Base-by-base conservation (phyloP, 768 basidiomycete species). In the Mycena sanguinolenta region DNA sequence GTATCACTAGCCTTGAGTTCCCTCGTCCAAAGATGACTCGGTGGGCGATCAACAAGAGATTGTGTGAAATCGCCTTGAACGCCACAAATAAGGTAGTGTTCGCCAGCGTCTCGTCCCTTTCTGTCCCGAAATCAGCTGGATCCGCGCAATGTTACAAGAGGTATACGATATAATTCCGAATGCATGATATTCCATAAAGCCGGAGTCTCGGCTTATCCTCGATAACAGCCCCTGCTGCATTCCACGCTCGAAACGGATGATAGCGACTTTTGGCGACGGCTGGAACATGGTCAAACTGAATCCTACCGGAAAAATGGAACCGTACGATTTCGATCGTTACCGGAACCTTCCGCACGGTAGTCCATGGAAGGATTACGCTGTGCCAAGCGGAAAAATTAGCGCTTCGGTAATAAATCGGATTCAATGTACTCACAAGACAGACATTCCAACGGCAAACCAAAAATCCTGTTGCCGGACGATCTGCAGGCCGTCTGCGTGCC, bases 171-270 rank as follows among this genome's bases (percentile, higher is more conserved):
- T 89, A 77, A 92, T 91, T 68, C 94, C 94, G 75, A 95, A 95
- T 17, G 93, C 93, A 77, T 95, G 94, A 79, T 94, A 95, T 80
- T 95, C 94, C 88, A 91, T 25, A 6, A 50, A 13, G 27, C 49
- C 49, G 87, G 69, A 94, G 83, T 50, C 90, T 78, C 93, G 91
- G 79, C 91, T 91, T 78, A 95, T 89, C 75, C 94, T 91, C 75
- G 92, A 89, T 57, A 95, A 83, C 62, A 95, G 82, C 55, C 94
- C 93, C 76, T 95, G 94, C 77, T 95, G 93, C 93, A 95, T 95
- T 34, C 94, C 94, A 69, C 93, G 89, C 80, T 92, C 86, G 74
- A 94, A 94, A 57, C 92, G 91, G 72, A 95, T 83, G 53, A 95
- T 83, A 8, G 90, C 93, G 17, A 93, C 93, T 77, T 94, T 95